These are phyloP conservation scores for Naegleria lovaniensis DNA, from an alignment of 208 protist species.

Conservation along the genomic window DNA sequence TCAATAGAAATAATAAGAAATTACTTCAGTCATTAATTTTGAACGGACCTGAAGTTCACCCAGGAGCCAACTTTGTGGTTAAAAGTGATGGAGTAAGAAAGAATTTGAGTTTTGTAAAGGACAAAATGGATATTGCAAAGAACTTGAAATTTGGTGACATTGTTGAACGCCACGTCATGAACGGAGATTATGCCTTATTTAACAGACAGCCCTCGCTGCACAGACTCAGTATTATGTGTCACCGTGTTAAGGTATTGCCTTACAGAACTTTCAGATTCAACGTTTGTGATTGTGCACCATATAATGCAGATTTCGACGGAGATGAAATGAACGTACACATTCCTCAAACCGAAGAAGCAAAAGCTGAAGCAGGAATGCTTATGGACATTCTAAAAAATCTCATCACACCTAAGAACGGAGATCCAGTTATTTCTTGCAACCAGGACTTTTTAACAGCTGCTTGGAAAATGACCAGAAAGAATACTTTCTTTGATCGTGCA, in stretches of 20 bases:
- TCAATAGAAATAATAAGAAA: conserved; percentile 87
- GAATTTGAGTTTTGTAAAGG: conserved; percentile 51
- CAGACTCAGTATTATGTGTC: conserved; percentile 97
- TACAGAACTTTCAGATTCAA: conserved; percentile 99
- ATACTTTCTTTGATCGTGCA: conserved; percentile 88
- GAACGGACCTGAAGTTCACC: conserved; percentile 91
- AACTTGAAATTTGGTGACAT: conserved; percentile 88
- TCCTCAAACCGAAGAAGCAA: conserved; percentile 97
- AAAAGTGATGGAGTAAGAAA: conserved; percentile 31
- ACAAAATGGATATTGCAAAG: conserved; percentile 64
- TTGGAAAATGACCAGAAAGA: conserved; percentile 89
- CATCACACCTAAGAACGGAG: conserved; percentile 93
- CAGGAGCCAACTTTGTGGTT: conserved; percentile 90
- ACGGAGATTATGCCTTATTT: conserved; percentile 97
- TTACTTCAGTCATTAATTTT: conserved; percentile 76
- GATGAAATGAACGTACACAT: conserved; percentile 99
- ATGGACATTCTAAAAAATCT: conserved; percentile 95
- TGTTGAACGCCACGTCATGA: conserved; percentile 97
- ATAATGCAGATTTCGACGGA: conserved; percentile 99
- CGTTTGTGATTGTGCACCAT: conserved; percentile 95
- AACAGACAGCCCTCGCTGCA: conserved; percentile 99
- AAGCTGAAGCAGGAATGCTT: conserved; percentile 88
- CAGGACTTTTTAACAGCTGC: conserved; percentile 98
- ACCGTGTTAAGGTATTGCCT: conserved; percentile 84
- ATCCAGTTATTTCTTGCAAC: conserved; percentile 93